Conservation (phyloP, 2,329 filamentous ascomycete species). For the Trichoderma sp. region DNA sequence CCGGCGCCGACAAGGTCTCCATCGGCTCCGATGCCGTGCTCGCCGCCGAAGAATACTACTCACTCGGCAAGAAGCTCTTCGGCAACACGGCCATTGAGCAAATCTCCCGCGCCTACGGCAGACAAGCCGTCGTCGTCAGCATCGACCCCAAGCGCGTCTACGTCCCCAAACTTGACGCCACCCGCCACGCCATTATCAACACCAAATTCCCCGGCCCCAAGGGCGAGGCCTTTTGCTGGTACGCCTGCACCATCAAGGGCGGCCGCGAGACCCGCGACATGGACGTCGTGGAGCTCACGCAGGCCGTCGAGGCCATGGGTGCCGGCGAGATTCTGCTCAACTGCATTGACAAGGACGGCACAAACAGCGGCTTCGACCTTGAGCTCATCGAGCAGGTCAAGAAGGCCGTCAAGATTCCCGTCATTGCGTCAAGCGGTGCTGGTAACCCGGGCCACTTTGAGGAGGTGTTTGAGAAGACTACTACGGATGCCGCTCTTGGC, state of each 20-base stretch:
- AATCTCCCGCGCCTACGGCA: slow-evolving; percentile 90
- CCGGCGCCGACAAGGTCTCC: slow-evolving; percentile 94
- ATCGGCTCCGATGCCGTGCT: slow-evolving; percentile 94
- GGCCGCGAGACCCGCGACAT: slow-evolving; percentile 92
- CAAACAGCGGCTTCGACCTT: slow-evolving; percentile 90
- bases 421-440: slow-evolving; percentile 92
- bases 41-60: slow-evolving; percentile 90
- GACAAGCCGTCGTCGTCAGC: slow-evolving; percentile 94
- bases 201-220: slow-evolving; percentile 72
- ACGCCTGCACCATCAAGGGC: slow-evolving; percentile 95
- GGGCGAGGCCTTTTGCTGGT: slow-evolving; percentile 88
- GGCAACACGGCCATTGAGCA: slow-evolving; percentile 93
- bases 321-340: slow-evolving; percentile 93
- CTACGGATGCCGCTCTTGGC: slow-evolving; percentile 88
- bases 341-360: slow-evolving; percentile 96
- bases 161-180: slow-evolving; percentile 71
- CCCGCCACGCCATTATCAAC: slow-evolving; percentile 72
- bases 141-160: slow-evolving; percentile 94
- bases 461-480: slow-evolving; percentile 85
- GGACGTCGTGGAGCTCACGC: slow-evolving; percentile 85
- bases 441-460: slow-evolving; percentile 86
- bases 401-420: slow-evolving; percentile 81
- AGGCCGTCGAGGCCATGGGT: slow-evolving; percentile 94
- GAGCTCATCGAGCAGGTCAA: slow-evolving; percentile 92
- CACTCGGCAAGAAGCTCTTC: slow-evolving; percentile 66